These are phyloP conservation scores for Ascochyta rabiei DNA, from an alignment of 2,329 filamentous ascomycete species.

Conservation along the genomic window DNA sequence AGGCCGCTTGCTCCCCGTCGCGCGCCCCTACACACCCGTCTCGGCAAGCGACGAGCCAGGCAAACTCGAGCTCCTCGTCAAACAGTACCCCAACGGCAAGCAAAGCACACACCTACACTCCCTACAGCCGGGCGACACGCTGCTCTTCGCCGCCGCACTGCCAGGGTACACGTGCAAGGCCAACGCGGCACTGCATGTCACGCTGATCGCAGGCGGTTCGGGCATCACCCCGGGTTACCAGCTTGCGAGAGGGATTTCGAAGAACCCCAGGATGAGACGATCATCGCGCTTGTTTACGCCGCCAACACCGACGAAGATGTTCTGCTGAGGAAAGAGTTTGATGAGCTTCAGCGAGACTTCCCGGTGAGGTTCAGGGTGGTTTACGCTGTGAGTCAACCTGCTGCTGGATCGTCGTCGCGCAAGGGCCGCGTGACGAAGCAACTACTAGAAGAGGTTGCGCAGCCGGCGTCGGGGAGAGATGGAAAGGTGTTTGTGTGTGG, in stretches of 20 bases:
- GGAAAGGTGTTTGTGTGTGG: slow-evolving; percentile 72
- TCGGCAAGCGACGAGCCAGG: slow-evolving; percentile 61
- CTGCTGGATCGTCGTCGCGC: slow-evolving; percentile 49
- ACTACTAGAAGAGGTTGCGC: slow-evolving; percentile 59
- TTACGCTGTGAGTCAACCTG: slow-evolving; percentile 63
- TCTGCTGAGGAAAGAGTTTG: slow-evolving; percentile 62
- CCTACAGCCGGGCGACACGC: slow-evolving; percentile 64
- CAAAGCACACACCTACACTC: slow-evolving; percentile 70
- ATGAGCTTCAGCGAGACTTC: slow-evolving; percentile 55
- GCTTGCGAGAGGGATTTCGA: slow-evolving; percentile 66
- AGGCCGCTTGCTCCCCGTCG: slow-evolving; percentile 63
- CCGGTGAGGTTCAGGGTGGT: slow-evolving; percentile 63
- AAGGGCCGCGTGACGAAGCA: slow-evolving; percentile 65
- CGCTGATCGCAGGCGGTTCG: slow-evolving; percentile 72
- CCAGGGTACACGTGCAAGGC: slow-evolving; percentile 60
- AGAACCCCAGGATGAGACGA: slow-evolving; percentile 67
- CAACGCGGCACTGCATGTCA: slow-evolving; percentile 58
- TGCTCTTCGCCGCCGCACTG: slow-evolving; percentile 64
- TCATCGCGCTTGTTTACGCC: slow-evolving; percentile 69
- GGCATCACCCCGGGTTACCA: slow-evolving; percentile 76
- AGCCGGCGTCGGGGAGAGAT: slow-evolving; percentile 36
- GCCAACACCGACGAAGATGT: slow-evolving; percentile 70
- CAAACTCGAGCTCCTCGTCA: slow-evolving; percentile 68
- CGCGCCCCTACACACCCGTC: slow-evolving; percentile 71
- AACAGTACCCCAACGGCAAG: slow-evolving; percentile 70